Evolutionary conservation across 129 eudicot genomes (phyloP).

Genomic region (Flaveria ramosissima): DNA sequence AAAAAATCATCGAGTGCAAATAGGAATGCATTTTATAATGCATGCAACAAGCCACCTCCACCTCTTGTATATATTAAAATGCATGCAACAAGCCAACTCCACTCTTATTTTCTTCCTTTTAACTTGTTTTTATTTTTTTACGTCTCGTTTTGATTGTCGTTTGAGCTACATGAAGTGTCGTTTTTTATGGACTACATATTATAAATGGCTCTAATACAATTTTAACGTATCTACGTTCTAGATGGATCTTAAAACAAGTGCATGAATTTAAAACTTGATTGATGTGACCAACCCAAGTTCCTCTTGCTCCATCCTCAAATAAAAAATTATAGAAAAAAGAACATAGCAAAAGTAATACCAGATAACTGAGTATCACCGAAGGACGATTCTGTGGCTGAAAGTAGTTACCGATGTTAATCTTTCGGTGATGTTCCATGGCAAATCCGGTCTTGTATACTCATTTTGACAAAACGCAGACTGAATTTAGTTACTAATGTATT

Average conservation of each 20-base stretch:
- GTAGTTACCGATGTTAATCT: too few species aligned
- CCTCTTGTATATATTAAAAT: constrained; percentile 2
- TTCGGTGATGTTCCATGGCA: too few species aligned
- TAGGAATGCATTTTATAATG: constrained; percentile 14
- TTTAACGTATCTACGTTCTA: neutral
- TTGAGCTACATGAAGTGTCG: constrained; percentile 34
- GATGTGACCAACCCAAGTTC: too few species aligned
- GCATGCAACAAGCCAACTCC: constrained; percentile 15
- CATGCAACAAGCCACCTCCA: constrained; percentile 19
- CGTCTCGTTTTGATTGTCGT: constrained; percentile 30
- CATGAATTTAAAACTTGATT: too few species aligned
- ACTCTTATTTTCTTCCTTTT: neutral
- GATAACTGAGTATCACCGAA: too few species aligned
- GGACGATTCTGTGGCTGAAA: too few species aligned
- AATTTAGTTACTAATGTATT: too few species aligned
- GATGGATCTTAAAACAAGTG: neutral
- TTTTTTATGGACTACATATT: neutral
- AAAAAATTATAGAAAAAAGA: too few species aligned
- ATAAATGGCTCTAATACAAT: neutral
- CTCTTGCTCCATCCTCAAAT: too few species aligned
- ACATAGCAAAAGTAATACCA: too few species aligned
- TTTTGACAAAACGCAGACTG: too few species aligned
- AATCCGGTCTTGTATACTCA: too few species aligned
- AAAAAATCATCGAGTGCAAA: neutral
- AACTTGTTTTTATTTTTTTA: neutral